These are phyloP conservation scores for Petasospora fabianii DNA, from an alignment of 1,139 yeast genomes.

Conservation along the genomic window DNA sequence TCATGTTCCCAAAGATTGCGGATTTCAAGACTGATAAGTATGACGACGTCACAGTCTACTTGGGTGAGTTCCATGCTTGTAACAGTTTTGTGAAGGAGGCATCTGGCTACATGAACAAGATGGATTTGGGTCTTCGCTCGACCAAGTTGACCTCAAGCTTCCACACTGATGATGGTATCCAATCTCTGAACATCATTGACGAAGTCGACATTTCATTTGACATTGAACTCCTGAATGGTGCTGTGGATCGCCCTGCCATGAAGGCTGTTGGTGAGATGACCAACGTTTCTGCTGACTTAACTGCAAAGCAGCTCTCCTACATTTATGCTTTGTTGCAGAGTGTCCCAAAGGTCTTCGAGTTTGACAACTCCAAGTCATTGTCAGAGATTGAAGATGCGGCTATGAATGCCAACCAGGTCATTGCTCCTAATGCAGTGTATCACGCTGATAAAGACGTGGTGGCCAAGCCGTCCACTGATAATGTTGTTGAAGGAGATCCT, in stretches of 20 bases:
- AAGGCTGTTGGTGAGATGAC: conserved; percentile 58
- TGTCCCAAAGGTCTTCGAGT: conserved; percentile 53
- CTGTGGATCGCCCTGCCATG: conserved; percentile 47
- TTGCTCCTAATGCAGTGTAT: conserved; percentile 29
- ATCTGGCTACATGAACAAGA: conserved; percentile 42
- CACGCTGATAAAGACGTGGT: conserved; percentile 18
- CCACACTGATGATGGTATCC: conserved; percentile 45
- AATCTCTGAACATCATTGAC: conserved; percentile 62
- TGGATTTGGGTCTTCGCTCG: conserved; percentile 67
- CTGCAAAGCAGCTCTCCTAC: conserved; percentile 73
- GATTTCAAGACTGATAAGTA: conserved; percentile 40
- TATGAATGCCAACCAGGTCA: conserved; percentile 34
- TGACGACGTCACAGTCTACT: conserved; percentile 65
- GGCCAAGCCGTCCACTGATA: conserved; percentile 8
- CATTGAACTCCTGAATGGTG: conserved; percentile 51
- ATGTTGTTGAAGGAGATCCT: conserved; percentile 6
- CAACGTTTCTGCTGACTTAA: conserved; percentile 61
- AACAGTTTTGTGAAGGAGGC: conserved; percentile 48
- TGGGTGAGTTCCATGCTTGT: conserved; percentile 78
- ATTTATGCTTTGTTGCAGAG: conserved; percentile 54
- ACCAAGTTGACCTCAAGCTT: conserved; percentile 63
- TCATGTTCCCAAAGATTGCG: conserved; percentile 67
- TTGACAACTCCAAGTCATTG: conserved; percentile 34
- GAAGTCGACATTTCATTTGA: conserved; percentile 64
- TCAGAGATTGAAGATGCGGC: conserved; percentile 67